A percentile compares a stretch with the other conserved stretches of the same genome.
Evolutionary conservation across 306 rosid genomes (phyloP).

Genomic region (Pachyrhizus erosus): DNA sequence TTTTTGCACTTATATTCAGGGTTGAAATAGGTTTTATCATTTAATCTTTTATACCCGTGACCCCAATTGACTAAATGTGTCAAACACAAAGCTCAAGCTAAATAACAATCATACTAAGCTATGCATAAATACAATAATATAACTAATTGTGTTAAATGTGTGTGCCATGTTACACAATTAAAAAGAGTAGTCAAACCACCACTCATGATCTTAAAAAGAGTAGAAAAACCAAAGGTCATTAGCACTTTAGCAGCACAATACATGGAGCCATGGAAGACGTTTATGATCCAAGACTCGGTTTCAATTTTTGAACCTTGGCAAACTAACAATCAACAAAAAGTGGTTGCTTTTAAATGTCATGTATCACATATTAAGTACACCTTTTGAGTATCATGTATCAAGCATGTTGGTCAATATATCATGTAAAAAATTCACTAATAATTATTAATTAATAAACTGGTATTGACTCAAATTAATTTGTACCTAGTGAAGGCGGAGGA

Average conservation of each 20-base stretch:
- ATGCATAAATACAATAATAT: neutral
- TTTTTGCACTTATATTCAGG: neutral
- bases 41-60: neutral
- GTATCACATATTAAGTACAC: neutral
- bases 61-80: neutral
- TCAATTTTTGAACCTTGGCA: slow-evolving; percentile 17
- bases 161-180: neutral
- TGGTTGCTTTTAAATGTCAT: neutral
- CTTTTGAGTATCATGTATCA: neutral
- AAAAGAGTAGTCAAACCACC: neutral
- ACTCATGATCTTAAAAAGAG: slow-evolving; percentile 9
- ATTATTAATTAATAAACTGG: neutral
- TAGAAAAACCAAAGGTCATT: slow-evolving; percentile 11
- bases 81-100: slow-evolving; percentile 21
- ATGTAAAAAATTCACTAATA: neutral
- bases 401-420: slow-evolving; percentile 11
- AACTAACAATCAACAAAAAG: neutral
- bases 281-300: slow-evolving; percentile 22
- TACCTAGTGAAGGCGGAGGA: slow-evolving; percentile 85
- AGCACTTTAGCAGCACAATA: neutral
- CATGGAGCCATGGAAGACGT: slow-evolving; percentile 1
- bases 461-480: slow-evolving; percentile 37
- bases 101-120: neutral
- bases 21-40: neutral
- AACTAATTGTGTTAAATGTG: neutral